These are phyloP conservation scores for Beauveria varroae DNA, from an alignment of 2,329 filamentous ascomycete genomes.

Conservation along the genomic window DNA sequence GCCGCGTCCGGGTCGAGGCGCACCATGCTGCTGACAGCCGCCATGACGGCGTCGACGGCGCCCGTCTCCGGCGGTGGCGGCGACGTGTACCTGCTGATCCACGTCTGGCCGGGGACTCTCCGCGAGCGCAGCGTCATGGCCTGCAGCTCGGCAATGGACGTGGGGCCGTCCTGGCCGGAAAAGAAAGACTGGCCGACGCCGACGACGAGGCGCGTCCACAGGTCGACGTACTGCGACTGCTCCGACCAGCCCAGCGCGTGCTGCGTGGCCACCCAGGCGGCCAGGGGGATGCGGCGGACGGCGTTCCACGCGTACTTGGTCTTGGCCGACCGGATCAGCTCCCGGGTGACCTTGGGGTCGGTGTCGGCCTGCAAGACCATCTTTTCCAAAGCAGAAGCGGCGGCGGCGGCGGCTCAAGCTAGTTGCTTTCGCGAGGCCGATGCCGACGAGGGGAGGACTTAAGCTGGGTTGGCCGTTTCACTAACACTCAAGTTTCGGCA, in stretches of 20 bases:
- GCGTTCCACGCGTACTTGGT: slow-evolving; percentile 4
- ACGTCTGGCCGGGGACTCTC: slow-evolving; percentile 69
- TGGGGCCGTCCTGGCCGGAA: slow-evolving; percentile 30
- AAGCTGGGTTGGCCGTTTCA: background rate
- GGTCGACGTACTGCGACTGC: slow-evolving; percentile 67
- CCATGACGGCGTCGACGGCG: slow-evolving; percentile 49
- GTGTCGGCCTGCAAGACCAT: slow-evolving; percentile 7
- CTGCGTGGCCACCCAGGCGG: slow-evolving; percentile 53
- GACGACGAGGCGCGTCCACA: slow-evolving; percentile 66
- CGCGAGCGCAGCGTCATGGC: slow-evolving; percentile 52
- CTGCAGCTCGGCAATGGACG: slow-evolving; percentile 56
- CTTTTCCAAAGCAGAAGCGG: background rate
- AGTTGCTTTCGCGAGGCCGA: background rate
- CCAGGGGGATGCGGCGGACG: slow-evolving; percentile 35
- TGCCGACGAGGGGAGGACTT: background rate
- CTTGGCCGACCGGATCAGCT: slow-evolving; percentile 1
- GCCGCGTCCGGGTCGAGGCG: slow-evolving; percentile 10
- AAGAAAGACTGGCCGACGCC: slow-evolving; percentile 63
- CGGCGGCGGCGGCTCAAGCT: background rate
- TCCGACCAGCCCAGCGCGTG: slow-evolving; percentile 63
- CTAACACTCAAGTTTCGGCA: background rate
- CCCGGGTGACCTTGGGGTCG: slow-evolving; percentile 12
- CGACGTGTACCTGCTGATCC: slow-evolving; percentile 66
- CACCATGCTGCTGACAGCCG: slow-evolving; percentile 37
- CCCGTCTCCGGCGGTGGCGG: slow-evolving; percentile 50